phyloP scores from a whole-genome alignment of 2,329 filamentous ascomycete species.

The Pseudocercospora macadamiae region DNA sequence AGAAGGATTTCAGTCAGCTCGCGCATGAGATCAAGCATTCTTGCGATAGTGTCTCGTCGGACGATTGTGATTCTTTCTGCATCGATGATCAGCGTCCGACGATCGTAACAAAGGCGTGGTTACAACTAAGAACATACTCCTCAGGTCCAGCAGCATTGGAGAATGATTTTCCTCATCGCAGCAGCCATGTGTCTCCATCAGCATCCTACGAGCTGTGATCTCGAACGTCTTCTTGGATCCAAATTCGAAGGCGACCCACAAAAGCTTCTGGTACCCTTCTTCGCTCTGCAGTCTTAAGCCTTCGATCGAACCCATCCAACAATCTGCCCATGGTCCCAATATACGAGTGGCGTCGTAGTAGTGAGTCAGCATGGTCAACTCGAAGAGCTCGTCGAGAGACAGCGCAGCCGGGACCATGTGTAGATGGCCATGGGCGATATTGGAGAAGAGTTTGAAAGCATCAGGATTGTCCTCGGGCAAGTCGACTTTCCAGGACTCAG shows the following conservation, averaged over 20 bases:
- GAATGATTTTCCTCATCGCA: neutral
- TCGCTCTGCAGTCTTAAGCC: conserved; percentile 9
- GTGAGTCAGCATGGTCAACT: conserved; percentile 27
- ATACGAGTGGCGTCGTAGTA: conserved; percentile 22
- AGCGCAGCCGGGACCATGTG: conserved; percentile 4
- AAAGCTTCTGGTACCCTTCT: conserved; percentile 12
- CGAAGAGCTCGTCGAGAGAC: conserved; percentile 47
- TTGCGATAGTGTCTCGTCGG: neutral
- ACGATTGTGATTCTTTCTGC: neutral
- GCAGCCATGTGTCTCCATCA: conserved; percentile 2
- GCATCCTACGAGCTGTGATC: conserved; percentile 3
- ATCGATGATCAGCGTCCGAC: too few species aligned
- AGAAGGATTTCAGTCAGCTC: conserved; percentile 12
- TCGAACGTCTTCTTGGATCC: conserved; percentile 7
- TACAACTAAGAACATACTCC: too few species aligned
- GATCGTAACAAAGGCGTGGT: too few species aligned
- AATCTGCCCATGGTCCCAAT: conserved; percentile 16
- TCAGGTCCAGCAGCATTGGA: conserved; percentile 1
- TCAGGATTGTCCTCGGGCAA: conserved; percentile 2
- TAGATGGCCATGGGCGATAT: conserved; percentile 47
- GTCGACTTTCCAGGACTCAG: neutral
- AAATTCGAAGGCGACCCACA: conserved; percentile 18
- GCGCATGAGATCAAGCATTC: conserved; percentile 17
- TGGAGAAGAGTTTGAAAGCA: conserved; percentile 27
- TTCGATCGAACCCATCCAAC: conserved; percentile 5